phyloP scores from a whole-genome alignment of 2,329 filamentous ascomycete genomes.

The Aspergillus sp. region DNA sequence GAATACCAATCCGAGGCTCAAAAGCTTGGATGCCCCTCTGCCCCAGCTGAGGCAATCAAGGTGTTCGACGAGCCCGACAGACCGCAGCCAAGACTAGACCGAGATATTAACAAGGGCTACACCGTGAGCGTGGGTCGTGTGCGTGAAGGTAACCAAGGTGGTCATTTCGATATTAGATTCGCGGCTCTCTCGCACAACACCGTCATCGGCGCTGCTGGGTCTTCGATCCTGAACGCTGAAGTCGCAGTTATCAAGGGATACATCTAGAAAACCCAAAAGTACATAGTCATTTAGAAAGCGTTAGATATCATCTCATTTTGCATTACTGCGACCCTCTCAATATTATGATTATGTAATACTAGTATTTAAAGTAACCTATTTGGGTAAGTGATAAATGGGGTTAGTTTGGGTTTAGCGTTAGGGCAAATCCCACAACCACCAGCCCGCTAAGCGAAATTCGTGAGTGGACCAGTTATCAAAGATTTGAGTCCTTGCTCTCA shows the following conservation, averaged over 20 bases:
- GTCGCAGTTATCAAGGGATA: conserved; percentile 87
- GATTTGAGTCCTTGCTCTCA: conserved; percentile 18
- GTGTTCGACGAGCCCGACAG: conserved; percentile 89
- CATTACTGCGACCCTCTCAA: not conserved
- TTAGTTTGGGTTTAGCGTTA: conserved; percentile 31
- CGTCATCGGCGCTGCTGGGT: conserved; percentile 93
- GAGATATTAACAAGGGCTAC: conserved; percentile 81
- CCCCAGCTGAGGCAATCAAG: conserved; percentile 75
- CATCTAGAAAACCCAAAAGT: conserved; percentile 40
- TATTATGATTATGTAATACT: conserved; percentile 3
- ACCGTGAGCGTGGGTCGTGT: conserved; percentile 88
- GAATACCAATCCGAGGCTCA: conserved; percentile 81
- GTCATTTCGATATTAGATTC: conserved; percentile 93
- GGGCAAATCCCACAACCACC: conserved; percentile 30
- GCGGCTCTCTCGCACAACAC: conserved; percentile 89
- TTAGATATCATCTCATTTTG: conserved; percentile 14
- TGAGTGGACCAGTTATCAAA: conserved; percentile 24
- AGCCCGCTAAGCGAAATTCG: conserved; percentile 34
- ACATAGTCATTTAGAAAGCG: conserved; percentile 17
- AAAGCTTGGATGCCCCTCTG: conserved; percentile 80
- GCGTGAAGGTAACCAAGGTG: conserved; percentile 73
- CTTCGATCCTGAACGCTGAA: conserved; percentile 91
- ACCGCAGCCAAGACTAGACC: conserved; percentile 86
- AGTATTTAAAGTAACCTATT: not conserved
- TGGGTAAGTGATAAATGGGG: not conserved